A percentile compares a stretch with the other conserved stretches of the same genome.
Evolutionary conservation across 345 rosid species (phyloP).

Genomic region (Corymbia maculata): DNA sequence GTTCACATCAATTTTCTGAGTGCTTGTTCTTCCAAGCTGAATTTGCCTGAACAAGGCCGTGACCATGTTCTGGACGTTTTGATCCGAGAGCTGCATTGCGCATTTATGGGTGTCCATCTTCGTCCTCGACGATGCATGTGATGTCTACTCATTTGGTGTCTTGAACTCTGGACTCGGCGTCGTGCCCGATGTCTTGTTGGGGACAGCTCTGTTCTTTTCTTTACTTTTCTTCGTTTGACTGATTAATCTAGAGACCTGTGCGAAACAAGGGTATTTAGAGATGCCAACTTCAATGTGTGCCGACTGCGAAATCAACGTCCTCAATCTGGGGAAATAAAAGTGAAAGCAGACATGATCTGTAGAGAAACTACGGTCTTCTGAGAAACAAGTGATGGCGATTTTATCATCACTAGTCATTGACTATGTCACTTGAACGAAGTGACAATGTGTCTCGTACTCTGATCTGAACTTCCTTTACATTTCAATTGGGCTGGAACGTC

Average conservation of each 20-base stretch:
- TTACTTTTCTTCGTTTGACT: not conserved
- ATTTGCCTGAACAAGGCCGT: not conserved
- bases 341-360: not conserved
- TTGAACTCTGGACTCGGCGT: not conserved
- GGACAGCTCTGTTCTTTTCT: not conserved
- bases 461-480: not conserved
- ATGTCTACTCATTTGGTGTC: not conserved
- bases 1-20: not conserved
- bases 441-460: not conserved
- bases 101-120: not conserved
- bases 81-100: not conserved
- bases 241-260: not conserved
- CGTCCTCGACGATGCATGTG: not conserved
- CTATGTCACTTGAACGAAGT: not conserved
- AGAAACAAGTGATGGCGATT: not conserved
- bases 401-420: not conserved
- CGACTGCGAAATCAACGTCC: not conserved
- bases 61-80: not conserved
- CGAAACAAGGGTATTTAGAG: not conserved
- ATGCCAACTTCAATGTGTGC: not conserved
- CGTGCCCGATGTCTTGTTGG: not conserved
- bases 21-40: not conserved
- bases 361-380: not conserved
- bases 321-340: not conserved
- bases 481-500: not conserved